phyloP scores from a whole-genome alignment of 108 stramenopile genomes.

The Fragilaria crotonensis region DNA sequence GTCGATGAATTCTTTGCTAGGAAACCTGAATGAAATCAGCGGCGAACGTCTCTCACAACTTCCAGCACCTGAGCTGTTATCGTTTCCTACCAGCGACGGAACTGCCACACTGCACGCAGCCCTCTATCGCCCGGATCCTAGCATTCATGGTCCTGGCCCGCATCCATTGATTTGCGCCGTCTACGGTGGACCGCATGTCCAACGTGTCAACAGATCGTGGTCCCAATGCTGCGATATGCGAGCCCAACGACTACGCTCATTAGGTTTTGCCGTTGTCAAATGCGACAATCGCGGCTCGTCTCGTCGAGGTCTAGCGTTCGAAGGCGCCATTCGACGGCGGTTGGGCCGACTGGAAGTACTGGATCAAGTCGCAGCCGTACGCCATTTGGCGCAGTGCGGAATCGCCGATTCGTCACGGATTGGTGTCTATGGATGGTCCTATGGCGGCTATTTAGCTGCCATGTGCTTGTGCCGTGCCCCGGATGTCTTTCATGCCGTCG shows the following conservation, averaged over 20 bases:
- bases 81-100: slow-evolving; percentile 51
- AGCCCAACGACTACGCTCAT: slow-evolving; percentile 61
- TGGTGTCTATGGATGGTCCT: slow-evolving; percentile 92
- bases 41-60: slow-evolving; percentile 8
- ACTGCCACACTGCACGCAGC: slow-evolving; percentile 58
- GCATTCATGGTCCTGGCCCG: slow-evolving; percentile 65
- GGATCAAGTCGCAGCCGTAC: slow-evolving; percentile 85
- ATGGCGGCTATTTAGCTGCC: slow-evolving; percentile 88
- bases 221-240: slow-evolving; percentile 76
- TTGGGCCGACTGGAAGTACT: slow-evolving; percentile 81
- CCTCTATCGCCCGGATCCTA: slow-evolving; percentile 70
- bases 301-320: slow-evolving; percentile 81
- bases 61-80: slow-evolving; percentile 40
- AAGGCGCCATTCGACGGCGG: slow-evolving; percentile 57
- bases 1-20: slow-evolving; percentile 7
- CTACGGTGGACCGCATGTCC: slow-evolving; percentile 94
- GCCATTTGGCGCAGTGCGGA: slow-evolving; percentile 45
- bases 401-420: slow-evolving; percentile 70
- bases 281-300: slow-evolving; percentile 91
- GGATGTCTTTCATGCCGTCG: slow-evolving; percentile 81
- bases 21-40: neutral
- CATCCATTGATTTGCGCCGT: slow-evolving; percentile 83
- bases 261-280: slow-evolving; percentile 88
- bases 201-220: slow-evolving; percentile 74
- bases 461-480: slow-evolving; percentile 83